Evolutionary conservation across 1,139 yeast species (phyloP), one percentile per base, ranked within the genome.

Genomic region (Waltiozyma sp.): DNA sequence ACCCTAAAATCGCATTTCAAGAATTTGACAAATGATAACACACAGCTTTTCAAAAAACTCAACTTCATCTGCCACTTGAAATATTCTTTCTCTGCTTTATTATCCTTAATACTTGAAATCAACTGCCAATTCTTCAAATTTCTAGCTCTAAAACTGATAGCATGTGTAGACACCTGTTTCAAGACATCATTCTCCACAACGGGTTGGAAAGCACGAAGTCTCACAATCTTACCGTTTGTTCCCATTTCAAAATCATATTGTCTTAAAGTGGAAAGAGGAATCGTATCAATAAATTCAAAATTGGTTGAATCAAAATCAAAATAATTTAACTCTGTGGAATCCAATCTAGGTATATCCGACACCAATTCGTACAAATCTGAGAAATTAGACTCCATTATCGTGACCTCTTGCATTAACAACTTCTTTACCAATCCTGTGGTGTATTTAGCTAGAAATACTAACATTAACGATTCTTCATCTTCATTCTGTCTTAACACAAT

Each of bases 81-180:
- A 43, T 43, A 38, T 44, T 48, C 9, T 14, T 41, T 40, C 15
- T 58, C 52, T 38, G 59, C 37, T 26, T 35, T 33, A 3, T 37
- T 41, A 14, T 39, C 44, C 21, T 43, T 44, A 18, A 43, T 42
- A n/a, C 44, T 45, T 50, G 35, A 62, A 38, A 18, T 33, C 19
- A 33, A 33, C 57, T 47, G 57, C 49, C 54, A 55, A 52, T 44
- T 64, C 49, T 53, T 44, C 38, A 75, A 51, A 47, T 76, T 81
- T n/a, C 67, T 68, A 1, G 72, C 56, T 36, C 64, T 64, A 41
- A 77, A 59, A 1, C 77, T 66, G 31, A 76, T 72, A 16, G 75
- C 69, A 7, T 73, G 66, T 3, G 77, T 70, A 73, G 77, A 72
- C 2, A 81, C 80, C 47, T 75, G 80, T 48, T 69, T 71, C 41